Evolutionary conservation across 2,329 filamentous ascomycete species (phyloP).

Genomic region (Rhinocladiella mackenziei): DNA sequence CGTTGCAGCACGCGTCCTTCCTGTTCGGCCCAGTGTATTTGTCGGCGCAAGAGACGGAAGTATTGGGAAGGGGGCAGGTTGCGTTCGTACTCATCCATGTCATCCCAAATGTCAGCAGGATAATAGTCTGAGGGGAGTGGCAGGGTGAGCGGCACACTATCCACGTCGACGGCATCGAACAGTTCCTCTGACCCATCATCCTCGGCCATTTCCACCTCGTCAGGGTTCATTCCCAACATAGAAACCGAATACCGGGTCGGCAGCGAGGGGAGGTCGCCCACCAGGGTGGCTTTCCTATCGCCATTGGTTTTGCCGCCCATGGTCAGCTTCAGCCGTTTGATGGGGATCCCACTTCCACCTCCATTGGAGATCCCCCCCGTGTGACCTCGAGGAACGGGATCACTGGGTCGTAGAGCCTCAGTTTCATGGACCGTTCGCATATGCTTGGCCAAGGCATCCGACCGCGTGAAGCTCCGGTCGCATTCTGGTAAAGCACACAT

Average conservation of each 20-base stretch:
- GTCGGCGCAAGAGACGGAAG: conserved; percentile 44
- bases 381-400: conserved; percentile 42
- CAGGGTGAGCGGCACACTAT: conserved; percentile 35
- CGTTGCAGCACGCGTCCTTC: conserved; percentile 39
- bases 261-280: conserved; percentile 27
- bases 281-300: conserved; percentile 18
- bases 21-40: conserved; percentile 47
- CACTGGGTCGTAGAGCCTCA: conserved; percentile 74
- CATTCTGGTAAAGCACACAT: conserved; percentile 96
- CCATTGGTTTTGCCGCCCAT: conserved; percentile 28
- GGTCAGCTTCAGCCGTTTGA: conserved; percentile 29
- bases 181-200: conserved; percentile 27
- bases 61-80: conserved; percentile 41
- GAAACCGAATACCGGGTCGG: conserved; percentile 21
- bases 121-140: conserved; percentile 30
- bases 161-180: conserved; percentile 33
- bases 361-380: conserved; percentile 33
- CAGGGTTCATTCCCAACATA: conserved; percentile 25
- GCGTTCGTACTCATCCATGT: conserved; percentile 44
- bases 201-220: conserved; percentile 32
- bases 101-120: conserved; percentile 38
- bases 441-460: conserved; percentile 93
- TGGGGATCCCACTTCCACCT: conserved; percentile 12
- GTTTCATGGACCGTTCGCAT: conserved; percentile 99
- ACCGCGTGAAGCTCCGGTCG: conserved; percentile 92